Base-by-base conservation (phyloP, 2,329 filamentous ascomycete species). In the Fusarium marasasianum region DNA sequence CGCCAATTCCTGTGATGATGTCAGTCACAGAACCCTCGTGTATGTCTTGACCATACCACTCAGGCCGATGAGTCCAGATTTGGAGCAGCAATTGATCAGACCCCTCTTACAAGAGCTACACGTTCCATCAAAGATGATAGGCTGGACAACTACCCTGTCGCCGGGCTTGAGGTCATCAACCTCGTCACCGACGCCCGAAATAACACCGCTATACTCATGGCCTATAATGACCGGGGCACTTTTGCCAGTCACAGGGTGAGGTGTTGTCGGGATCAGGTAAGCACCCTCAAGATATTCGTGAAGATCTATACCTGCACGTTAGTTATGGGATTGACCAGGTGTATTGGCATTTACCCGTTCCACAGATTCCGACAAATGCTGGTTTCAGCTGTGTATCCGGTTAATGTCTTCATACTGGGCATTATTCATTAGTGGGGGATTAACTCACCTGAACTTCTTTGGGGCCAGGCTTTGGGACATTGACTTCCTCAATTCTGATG, bases 201-300 rank as follows among this genome's bases (percentile, higher is more conserved):
- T 9, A 38, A 54, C 35, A 15, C 50, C 50, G 6, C 50, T 54
- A 22, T 54, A 54, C 18, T 54, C 24, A 12, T 54, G 35, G 18
- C 50, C 50, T 12, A 54, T 40, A 2, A 54, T 26, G 8, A 38
- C 35, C 1, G 50, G 50, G n/a, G 50, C 50, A 24, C 18, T 11
- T 54, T 54, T 54, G 6, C 50, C 35, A 54, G 50, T 54, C n/a
- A 54, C 35, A 40, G 35, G 50, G 3, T 54, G 50, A 6, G 50
- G 35, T 6, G 35, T 29, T 12, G 50, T 54, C 4, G 50, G 50
- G 10, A 54, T 54, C 6, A 40, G 50, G 6, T 22, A 17, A 6
- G 50, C 24, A n/a, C 50, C 50, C 18, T 54, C 50, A 12, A 54
- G 24, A 17, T 54, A 54, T 54, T 54, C 50, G 6, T 54, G 50